Percentiles rank a stretch among this genome's conserved stretches.
These are phyloP conservation scores for Sisymbrium altissimum DNA, from an alignment of 345 rosid species.

Conservation along the genomic window DNA sequence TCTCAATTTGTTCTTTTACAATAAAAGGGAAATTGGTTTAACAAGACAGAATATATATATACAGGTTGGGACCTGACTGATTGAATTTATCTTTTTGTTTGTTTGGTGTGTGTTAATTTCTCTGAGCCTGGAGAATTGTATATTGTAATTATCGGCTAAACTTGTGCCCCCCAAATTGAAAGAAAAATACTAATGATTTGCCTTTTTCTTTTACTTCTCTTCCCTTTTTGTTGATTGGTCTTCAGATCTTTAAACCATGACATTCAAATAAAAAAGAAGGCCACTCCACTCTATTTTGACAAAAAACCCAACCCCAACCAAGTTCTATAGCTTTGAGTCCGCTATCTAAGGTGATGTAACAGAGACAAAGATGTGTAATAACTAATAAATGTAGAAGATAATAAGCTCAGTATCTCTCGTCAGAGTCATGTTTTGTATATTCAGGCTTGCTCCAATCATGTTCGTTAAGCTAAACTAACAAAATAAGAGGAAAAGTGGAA, in stretches of 20 bases:
- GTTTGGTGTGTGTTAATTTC: constrained; percentile 26
- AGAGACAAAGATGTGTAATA: not conserved
- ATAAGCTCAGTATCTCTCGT: not conserved
- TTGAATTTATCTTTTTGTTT: constrained; percentile 2
- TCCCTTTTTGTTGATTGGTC: not conserved
- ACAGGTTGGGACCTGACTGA: constrained; percentile 21
- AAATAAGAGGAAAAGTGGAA: not conserved
- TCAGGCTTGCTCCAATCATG: not conserved
- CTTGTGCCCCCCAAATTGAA: constrained; percentile 12
- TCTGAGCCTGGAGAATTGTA: constrained; percentile 23
- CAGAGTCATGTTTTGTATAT: not conserved
- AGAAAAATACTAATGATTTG: constrained; percentile 14
- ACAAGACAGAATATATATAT: constrained; percentile 4
- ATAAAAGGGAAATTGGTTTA: constrained; percentile 34
- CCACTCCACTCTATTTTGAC: too few relatives aligned
- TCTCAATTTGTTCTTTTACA: constrained; percentile 43
- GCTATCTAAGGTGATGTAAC: not conserved
- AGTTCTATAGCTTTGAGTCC: too few relatives aligned
- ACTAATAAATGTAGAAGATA: not conserved
- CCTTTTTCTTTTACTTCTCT: not conserved
- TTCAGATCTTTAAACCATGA: too few relatives aligned
- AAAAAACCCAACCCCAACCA: too few relatives aligned
- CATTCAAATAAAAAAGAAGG: too few relatives aligned
- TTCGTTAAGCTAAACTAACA: not conserved
- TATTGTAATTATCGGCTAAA: constrained; percentile 32